Evolutionary conservation across 306 rosid genomes (phyloP).

Genomic region (Calophaca sinica): DNA sequence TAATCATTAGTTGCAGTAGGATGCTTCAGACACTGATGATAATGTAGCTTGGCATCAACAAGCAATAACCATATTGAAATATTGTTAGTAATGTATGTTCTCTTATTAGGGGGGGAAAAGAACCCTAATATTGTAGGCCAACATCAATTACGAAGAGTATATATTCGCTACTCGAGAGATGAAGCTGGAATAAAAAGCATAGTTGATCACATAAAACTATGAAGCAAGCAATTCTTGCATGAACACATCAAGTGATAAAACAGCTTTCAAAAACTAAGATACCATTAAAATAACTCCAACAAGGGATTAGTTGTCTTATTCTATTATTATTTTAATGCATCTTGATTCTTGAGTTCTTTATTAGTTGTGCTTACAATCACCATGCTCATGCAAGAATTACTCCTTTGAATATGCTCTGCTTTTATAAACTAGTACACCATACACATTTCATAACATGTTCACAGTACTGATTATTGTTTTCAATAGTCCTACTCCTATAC

Average conservation of each 20-base stretch:
- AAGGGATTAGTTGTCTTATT: no score
- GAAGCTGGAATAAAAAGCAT: slow-evolving; percentile 12
- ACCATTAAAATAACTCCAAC: no score
- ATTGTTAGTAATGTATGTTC: slow-evolving; percentile 4
- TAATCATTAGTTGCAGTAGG: neutral
- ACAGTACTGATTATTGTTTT: neutral
- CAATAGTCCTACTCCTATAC: neutral
- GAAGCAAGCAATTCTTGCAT: no score
- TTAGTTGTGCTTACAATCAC: neutral
- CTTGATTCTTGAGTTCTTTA: neutral
- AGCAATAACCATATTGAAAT: neutral
- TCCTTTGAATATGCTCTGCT: no score
- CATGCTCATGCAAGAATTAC: neutral
- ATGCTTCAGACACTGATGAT: slow-evolving; percentile 12
- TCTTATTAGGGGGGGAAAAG: neutral
- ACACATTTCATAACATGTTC: slow-evolving; percentile 9
- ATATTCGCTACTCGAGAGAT: neutral
- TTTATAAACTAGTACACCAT: neutral
- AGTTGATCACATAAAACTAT: neutral
- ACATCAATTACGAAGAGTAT: slow-evolving; percentile 1
- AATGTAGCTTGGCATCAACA: slow-evolving; percentile 9
- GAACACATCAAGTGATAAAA: no score
- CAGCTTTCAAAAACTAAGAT: no score
- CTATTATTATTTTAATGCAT: no score
- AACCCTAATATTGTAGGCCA: neutral